Percentiles rank a stretch among this genome's conserved stretches.
Evolutionary conservation across 1,284 basidiomycete genomes (phyloP).

Genomic region (Omphalotus olearius): DNA sequence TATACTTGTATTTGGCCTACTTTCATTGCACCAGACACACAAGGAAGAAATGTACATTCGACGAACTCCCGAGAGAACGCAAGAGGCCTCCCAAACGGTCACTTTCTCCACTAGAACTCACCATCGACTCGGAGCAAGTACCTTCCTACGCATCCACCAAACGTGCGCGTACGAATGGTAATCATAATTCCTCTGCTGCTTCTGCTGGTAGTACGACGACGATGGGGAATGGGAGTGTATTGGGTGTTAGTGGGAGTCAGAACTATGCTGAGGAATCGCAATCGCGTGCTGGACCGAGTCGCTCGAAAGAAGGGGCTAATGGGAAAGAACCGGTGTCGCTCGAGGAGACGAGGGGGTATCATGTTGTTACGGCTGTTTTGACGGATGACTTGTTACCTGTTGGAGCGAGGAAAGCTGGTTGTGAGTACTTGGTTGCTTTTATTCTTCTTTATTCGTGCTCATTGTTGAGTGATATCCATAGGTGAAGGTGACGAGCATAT

Average conservation of each 20-base stretch:
- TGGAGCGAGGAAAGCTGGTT: conserved; percentile 20
- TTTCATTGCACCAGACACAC: conserved; percentile 17
- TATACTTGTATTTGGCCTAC: not conserved
- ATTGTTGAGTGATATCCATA: conserved; percentile 11
- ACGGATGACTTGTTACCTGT: conserved; percentile 23
- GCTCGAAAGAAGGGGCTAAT: no score
- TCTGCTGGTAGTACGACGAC: no score
- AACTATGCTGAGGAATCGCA: no score
- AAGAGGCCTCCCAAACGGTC: conserved; percentile 18
- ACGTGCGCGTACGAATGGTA: conserved; percentile 16
- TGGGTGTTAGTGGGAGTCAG: no score
- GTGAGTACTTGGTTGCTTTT: conserved; percentile 12
- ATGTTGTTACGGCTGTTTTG: conserved; percentile 21
- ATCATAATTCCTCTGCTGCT: conserved; percentile 9
- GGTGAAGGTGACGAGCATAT: conserved; percentile 10
- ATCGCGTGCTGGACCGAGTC: no score
- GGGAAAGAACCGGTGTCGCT: conserved; percentile 11
- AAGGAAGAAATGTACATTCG: conserved; percentile 22
- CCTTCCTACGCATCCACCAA: conserved; percentile 4
- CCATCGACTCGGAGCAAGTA: conserved; percentile 3
- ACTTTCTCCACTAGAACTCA: conserved; percentile 11
- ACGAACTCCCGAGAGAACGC: conserved; percentile 21
- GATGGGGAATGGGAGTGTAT: no score
- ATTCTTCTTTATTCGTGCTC: conserved; percentile 12
- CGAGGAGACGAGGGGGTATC: conserved; percentile 17